Evolutionary conservation across 23 red algal species (phyloP).

Genomic region (Chondrus crispus): DNA sequence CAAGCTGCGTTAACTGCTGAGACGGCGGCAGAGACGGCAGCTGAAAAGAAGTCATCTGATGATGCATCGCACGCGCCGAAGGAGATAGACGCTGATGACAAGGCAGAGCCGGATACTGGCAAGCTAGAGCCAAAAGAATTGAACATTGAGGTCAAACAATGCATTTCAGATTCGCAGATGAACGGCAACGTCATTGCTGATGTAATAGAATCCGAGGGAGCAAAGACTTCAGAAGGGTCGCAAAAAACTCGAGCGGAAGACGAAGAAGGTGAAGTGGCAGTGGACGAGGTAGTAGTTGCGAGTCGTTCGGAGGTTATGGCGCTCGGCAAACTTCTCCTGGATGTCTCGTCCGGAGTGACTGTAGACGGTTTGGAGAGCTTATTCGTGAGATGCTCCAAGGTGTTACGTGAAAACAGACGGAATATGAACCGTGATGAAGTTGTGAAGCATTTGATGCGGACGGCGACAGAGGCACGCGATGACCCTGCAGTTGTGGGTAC

Average conservation of each 20-base stretch:
- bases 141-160: background rate
- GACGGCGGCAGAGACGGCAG: background rate
- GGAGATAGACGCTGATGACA: background rate
- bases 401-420: constrained; percentile 18
- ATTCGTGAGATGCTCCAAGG: constrained; percentile 42
- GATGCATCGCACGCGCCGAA: background rate
- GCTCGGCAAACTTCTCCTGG: constrained; percentile 28
- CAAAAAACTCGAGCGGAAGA: background rate
- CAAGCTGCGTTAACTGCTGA: background rate
- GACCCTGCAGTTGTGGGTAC: constrained; percentile 52
- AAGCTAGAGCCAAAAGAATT: background rate
- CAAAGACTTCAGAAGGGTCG: background rate
- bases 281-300: background rate
- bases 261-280: background rate
- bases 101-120: background rate
- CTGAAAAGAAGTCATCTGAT: background rate
- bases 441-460: constrained; percentile 14
- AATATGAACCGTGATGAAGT: constrained; percentile 49
- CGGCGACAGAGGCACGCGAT: constrained; percentile 27
- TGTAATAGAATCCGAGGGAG: background rate
- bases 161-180: background rate
- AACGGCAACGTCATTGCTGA: too few species aligned
- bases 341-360: constrained; percentile 48
- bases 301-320: background rate
- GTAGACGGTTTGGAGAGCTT: constrained; percentile 57